Evolutionary conservation across 345 rosid species (phyloP).

Genomic region (Erucastrum elatum): DNA sequence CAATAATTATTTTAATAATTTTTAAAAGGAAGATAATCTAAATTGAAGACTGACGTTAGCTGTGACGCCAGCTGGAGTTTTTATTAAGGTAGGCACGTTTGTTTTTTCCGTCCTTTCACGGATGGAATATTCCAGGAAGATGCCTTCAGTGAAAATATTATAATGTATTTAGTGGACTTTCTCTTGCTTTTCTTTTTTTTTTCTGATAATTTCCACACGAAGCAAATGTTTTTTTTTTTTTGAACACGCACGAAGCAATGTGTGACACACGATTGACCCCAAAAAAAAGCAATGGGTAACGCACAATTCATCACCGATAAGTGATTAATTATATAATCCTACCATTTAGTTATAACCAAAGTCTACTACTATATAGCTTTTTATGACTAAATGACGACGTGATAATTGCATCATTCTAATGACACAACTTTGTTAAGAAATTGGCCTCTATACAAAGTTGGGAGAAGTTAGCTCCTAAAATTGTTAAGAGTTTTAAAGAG

Average conservation of each 20-base stretch:
- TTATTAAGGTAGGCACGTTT: constrained; percentile 23
- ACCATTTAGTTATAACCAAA: background rate
- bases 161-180: background rate
- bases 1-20: background rate
- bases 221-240: too few species aligned
- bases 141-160: constrained; percentile 16
- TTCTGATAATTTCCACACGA: background rate
- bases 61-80: constrained; percentile 29
- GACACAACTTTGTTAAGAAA: too few species aligned
- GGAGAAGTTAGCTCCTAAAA: too few species aligned
- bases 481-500: too few species aligned
- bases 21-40: constrained; percentile 10
- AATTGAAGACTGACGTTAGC: constrained; percentile 14
- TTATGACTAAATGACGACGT: too few species aligned
- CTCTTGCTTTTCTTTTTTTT: background rate
- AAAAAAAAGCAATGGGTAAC: too few species aligned
- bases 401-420: too few species aligned
- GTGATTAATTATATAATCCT: background rate
- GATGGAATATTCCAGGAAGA: constrained; percentile 31
- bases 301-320: background rate
- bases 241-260: too few species aligned
- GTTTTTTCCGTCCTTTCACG: constrained; percentile 20
- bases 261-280: background rate
- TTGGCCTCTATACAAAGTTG: too few species aligned
- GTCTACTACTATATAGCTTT: background rate